phyloP scores from a whole-genome alignment of 441 rosid species.

The Euphorbia celastroides region DNA sequence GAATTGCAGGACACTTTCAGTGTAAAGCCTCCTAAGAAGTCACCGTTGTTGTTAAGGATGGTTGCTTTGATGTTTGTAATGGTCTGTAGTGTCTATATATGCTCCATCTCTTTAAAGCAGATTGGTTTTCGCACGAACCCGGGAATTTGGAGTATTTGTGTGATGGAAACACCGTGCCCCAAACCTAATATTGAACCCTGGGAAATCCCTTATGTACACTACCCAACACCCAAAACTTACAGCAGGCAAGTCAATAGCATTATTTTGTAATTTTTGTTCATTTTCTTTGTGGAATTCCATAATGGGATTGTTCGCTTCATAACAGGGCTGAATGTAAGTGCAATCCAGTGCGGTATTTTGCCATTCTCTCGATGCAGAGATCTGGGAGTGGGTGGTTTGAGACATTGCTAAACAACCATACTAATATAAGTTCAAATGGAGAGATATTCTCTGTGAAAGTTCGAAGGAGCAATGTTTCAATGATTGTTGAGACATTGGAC shows the following conservation, averaged over 20 bases:
- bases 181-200: constrained; percentile 74
- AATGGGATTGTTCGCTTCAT: constrained; percentile 19
- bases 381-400: constrained; percentile 99
- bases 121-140: constrained; percentile 23
- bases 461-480: constrained; percentile 70
- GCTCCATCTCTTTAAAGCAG: constrained; percentile 39
- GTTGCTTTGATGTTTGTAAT: constrained; percentile 34
- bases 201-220: constrained; percentile 91
- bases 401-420: constrained; percentile 84
- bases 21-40: constrained; percentile 37
- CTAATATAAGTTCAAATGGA: constrained; percentile 93
- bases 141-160: constrained; percentile 23
- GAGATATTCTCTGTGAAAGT: constrained; percentile 88
- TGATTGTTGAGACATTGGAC: constrained; percentile 75
- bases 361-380: constrained; percentile 97
- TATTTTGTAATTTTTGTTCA: constrained; percentile 6
- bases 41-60: constrained; percentile 37
- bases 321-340: constrained; percentile 81
- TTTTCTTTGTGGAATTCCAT: constrained; percentile 11
- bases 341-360: constrained; percentile 91
- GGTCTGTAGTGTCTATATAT: constrained; percentile 34
- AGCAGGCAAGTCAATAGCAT: constrained; percentile 44
- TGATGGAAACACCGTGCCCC: constrained; percentile 47
- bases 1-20: constrained; percentile 29
- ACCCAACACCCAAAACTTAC: constrained; percentile 68